phyloP scores from a whole-genome alignment of 805 yeast species.

The Zygosaccharomyces pseudorouxii region DNA sequence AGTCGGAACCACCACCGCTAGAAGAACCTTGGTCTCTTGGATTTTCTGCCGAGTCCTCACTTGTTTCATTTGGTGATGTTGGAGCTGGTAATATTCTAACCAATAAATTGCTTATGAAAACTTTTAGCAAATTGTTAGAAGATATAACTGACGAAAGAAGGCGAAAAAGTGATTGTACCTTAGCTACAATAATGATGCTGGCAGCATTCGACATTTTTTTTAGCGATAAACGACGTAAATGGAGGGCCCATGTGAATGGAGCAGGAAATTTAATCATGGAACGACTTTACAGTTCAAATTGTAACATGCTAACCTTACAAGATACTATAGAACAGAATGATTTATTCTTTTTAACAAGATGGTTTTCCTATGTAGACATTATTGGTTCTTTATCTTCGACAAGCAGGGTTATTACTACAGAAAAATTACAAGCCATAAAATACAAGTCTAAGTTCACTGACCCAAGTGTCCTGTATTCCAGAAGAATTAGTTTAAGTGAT shows the following conservation, averaged over 20 bases:
- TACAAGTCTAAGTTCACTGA: conserved; percentile 22
- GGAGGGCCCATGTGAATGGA: conserved; percentile 63
- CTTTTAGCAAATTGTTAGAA: conserved; percentile 52
- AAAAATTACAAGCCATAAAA: conserved; percentile 10
- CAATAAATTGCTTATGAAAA: conserved; percentile 49
- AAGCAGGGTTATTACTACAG: conserved; percentile 12
- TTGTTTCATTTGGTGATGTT: background rate
- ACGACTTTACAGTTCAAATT: conserved; percentile 11
- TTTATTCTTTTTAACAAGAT: conserved; percentile 54
- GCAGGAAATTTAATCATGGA: conserved; percentile 55
- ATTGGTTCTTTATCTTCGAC: conserved; percentile 60
- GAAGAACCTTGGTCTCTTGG: background rate
- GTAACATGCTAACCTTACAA: conserved; percentile 13
- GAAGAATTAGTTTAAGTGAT: conserved; percentile 35
- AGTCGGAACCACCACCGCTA: background rate
- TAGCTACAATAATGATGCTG: conserved; percentile 56
- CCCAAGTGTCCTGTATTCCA: conserved; percentile 7
- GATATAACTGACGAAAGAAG: conserved; percentile 47
- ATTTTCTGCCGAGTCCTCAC: background rate
- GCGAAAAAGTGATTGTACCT: conserved; percentile 60
- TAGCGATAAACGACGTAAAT: conserved; percentile 42
- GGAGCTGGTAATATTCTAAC: conserved; percentile 35
- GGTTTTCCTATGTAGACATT: conserved; percentile 67
- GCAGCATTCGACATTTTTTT: conserved; percentile 54
- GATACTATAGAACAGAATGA: conserved; percentile 19